Evolutionary conservation across 208 protist genomes (phyloP).

Genomic region (Crithidia mellificae): DNA sequence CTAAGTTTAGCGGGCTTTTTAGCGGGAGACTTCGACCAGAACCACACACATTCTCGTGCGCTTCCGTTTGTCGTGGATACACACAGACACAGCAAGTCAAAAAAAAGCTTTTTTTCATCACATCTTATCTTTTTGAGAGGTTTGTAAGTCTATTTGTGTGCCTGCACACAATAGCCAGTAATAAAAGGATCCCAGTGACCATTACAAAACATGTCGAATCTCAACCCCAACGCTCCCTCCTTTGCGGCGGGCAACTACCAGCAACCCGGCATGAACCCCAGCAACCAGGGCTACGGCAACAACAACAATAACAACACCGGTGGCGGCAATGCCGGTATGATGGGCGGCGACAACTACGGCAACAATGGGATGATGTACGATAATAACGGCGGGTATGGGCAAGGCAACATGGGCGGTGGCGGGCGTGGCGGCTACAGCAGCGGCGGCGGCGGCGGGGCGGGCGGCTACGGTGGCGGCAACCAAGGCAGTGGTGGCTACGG

Average conservation of each 20-base stretch:
- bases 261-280: slow-evolving; percentile 8
- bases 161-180: too few species aligned
- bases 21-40: too few species aligned
- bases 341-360: slow-evolving; percentile 23
- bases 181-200: background rate
- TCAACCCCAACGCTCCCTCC: slow-evolving; percentile 34
- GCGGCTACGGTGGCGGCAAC: slow-evolving; percentile 17
- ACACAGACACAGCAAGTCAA: too few species aligned
- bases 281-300: slow-evolving; percentile 27
- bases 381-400: slow-evolving; percentile 17
- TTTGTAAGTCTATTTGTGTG: background rate
- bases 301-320: slow-evolving; percentile 8
- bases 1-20: too few species aligned
- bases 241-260: slow-evolving; percentile 18
- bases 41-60: too few species aligned
- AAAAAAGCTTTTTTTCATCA: too few species aligned
- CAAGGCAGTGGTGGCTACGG: slow-evolving; percentile 15
- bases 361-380: slow-evolving; percentile 29
- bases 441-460: slow-evolving; percentile 1
- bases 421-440: slow-evolving; percentile 10
- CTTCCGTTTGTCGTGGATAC: too few species aligned
- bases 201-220: slow-evolving; percentile 21
- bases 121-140: too few species aligned
- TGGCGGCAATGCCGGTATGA: slow-evolving; percentile 10
- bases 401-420: slow-evolving; percentile 11